Evolutionary conservation across 768 basidiomycete species (phyloP).

Genomic region (Suillus fuscotomentosus): DNA sequence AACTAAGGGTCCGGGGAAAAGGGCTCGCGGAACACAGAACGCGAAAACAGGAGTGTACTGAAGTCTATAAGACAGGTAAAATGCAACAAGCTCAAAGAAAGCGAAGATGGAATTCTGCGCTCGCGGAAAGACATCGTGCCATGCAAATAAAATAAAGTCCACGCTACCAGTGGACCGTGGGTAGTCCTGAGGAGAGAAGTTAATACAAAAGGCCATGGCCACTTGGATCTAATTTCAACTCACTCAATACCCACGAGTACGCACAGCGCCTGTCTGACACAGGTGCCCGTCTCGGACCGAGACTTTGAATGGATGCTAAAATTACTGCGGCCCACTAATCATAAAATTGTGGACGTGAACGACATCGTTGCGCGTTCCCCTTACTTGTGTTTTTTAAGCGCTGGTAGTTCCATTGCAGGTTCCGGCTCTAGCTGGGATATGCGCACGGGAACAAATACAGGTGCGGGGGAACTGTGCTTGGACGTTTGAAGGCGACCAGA

Average conservation of each 20-base stretch:
- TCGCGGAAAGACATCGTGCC: not conserved
- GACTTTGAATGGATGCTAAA: not conserved
- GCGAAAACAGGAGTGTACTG: not conserved
- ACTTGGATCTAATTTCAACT: not conserved
- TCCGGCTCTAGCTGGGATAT: constrained; percentile 32
- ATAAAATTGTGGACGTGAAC: not conserved
- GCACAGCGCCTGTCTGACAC: not conserved
- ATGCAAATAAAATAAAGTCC: not conserved
- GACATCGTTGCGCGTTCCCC: not conserved
- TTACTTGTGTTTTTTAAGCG: not conserved
- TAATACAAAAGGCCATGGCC: not conserved
- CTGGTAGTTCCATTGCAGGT: constrained; percentile 30
- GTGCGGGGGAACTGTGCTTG: constrained; percentile 18
- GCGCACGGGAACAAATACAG: constrained; percentile 22
- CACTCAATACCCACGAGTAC: not conserved
- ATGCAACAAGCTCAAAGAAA: not conserved
- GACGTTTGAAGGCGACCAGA: not conserved
- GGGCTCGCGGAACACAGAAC: not conserved
- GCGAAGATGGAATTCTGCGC: not conserved
- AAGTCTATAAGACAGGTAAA: not conserved
- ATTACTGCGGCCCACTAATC: not conserved
- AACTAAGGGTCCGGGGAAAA: not conserved
- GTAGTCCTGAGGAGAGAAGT: not conserved
- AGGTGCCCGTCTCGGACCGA: not conserved
- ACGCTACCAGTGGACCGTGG: not conserved